Evolutionary conservation across 2,329 filamentous ascomycete genomes (phyloP), one percentile per base, ranked within the genome.

Genomic region (Niveomyces coronatus): DNA sequence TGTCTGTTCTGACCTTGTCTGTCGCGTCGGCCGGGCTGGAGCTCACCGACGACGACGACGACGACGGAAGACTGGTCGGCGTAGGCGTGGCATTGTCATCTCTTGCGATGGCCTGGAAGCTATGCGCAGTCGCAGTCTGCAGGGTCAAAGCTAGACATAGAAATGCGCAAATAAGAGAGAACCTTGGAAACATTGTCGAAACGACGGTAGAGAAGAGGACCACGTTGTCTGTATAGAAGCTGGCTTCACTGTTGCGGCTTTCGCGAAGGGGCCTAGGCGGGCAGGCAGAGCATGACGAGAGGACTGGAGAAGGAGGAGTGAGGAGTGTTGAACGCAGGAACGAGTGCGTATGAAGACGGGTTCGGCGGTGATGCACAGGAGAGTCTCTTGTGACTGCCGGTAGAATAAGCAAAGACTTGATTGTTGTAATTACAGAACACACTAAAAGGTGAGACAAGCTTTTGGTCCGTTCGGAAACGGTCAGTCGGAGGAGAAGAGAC

Each of bases 101-200:
- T 40, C 63, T 58, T 43, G 47, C 49, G 15, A 53, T 38, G 26
- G 57, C 46, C 7, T 49, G 49, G 20, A 59, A 48, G 40, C 47
- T 53, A 29, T 59, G 55, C 9, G 60, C 61, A 16, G 51, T 47
- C 15, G 54, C 58, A 32, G 58, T 44, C 30, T 68, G 60, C 17
- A 65, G 47, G 29, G 53, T 51, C 29, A 67, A 33, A 4, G 59
- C 35, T 16, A 68, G 48, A 46, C 58, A 61, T 40, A 70, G 46
- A 31, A 67, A 45, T 24, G 55, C 55, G 55, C 55, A 61, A 30
- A 62, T 39, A 33, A 53, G 54, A 39, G 48, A 41, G 43, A 56
- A 51, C 41, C 48, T 57, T 17, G 47, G 45, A 36, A 57, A 43
- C 65, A 66, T 67, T 35, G 29, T 51, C 34, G 39, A 16, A 17